A percentile compares a stretch with the other conserved stretches of the same genome.
Evolutionary conservation across 306 rosid species (phyloP).

Genomic region (Notholithocarpus densiflorus): DNA sequence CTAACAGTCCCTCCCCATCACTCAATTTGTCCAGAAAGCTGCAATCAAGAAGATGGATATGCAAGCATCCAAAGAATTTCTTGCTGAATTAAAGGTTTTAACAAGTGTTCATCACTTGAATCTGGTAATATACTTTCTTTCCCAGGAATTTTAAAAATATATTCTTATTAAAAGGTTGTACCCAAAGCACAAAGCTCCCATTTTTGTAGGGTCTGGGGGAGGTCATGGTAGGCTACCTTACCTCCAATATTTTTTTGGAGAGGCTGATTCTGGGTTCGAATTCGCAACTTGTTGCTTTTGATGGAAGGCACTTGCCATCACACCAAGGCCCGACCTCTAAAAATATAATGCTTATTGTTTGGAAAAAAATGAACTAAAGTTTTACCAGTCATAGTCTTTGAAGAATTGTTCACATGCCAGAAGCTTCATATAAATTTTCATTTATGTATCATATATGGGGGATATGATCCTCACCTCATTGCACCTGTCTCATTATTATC

Average conservation of each 20-base stretch:
- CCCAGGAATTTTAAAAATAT: background rate
- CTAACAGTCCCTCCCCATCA: conserved; percentile 16
- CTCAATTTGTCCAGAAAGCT: conserved; percentile 54
- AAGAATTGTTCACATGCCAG: background rate
- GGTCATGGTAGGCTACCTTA: too few species aligned
- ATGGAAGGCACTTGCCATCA: too few species aligned
- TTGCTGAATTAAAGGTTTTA: conserved; percentile 77
- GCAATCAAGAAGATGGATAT: conserved; percentile 92
- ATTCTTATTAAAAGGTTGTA: too few species aligned
- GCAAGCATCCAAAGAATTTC: conserved; percentile 80
- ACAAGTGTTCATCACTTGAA: conserved; percentile 93
- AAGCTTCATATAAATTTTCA: background rate
- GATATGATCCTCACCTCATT: background rate
- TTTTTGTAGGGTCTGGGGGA: too few species aligned
- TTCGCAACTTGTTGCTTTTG: too few species aligned
- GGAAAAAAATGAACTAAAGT: background rate
- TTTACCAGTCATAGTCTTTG: background rate
- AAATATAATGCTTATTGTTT: too few species aligned
- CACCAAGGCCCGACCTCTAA: too few species aligned
- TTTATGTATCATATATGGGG: background rate
- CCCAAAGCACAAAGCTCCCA: too few species aligned
- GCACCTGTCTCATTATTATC: too few species aligned
- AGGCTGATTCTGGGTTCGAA: too few species aligned
- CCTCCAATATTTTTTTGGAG: too few species aligned
- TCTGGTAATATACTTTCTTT: conserved; percentile 52